Evolutionary conservation across 768 basidiomycete species (phyloP), one percentile per base, ranked within the genome.

Genomic region (Trametes cubensis): DNA sequence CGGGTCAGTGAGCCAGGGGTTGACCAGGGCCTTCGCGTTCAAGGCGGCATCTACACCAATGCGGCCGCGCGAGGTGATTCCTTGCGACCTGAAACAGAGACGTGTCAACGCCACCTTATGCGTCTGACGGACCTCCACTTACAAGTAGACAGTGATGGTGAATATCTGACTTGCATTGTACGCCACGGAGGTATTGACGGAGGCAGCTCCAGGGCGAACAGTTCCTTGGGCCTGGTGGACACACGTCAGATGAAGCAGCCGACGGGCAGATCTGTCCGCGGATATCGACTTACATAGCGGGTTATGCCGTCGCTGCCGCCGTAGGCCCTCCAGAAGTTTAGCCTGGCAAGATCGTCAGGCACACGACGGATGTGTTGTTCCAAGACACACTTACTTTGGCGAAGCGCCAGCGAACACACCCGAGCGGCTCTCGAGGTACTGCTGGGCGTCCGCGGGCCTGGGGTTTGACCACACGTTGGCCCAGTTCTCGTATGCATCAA

Each of bases 401-500:
- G 85, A 86, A 1, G 85, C 78, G 49, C 80, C 76, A 0, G 85
- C 80, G 56, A 87, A 80, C 52, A 86, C 80, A 21, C 86, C 85
- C 17, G 83, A 80, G 57, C 81, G 81, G 64, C 71, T 72, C 40
- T 71, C 70, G 30, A 83, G 72, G 66, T 87, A 88, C 66, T 85
- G 83, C 11, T 77, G 75, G 14, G 81, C 80, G 64, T 88, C 86
- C 3, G 84, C 83, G 8, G 81, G 69, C 20, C 81, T 78, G 25
- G 86, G 85, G 70, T 75, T 73, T 34, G 73, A 72, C 83, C 82
- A 86, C 3, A 86, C 82, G 41, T 79, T 65, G 2, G 80, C 81
- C 86, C 85, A 88, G 71, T 85, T 86, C n/a, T 87, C 83, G 67
- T 86, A 86, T 1, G 83, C 79, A 67, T 87, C 83, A 62, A 88